phyloP scores from a whole-genome alignment of 805 yeast species.

The Metschnikowia reukaufii region DNA sequence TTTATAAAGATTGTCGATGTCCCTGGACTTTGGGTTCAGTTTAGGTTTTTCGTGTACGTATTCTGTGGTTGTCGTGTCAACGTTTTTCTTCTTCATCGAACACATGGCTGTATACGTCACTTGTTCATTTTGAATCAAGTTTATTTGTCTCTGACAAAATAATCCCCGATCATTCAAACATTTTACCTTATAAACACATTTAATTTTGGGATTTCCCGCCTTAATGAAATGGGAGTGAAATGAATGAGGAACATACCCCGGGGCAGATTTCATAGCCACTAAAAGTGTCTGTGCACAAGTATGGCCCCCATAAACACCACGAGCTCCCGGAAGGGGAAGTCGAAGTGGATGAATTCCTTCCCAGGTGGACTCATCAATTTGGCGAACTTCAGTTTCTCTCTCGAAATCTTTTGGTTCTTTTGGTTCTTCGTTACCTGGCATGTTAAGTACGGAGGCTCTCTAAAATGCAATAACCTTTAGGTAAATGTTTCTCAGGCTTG shows the following conservation, averaged over 20 bases:
- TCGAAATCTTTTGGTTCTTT: slow-evolving; percentile 15
- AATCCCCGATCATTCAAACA: slow-evolving; percentile 53
- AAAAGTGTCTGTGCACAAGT: slow-evolving; percentile 62
- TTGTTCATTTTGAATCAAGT: slow-evolving; percentile 52
- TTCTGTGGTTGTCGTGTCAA: slow-evolving; percentile 8
- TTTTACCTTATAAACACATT: slow-evolving; percentile 54
- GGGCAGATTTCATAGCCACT: slow-evolving; percentile 55
- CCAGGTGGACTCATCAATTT: slow-evolving; percentile 21
- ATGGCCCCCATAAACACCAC: slow-evolving; percentile 74
- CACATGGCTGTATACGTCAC: slow-evolving; percentile 54
- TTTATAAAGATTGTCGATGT: slow-evolving; percentile 26
- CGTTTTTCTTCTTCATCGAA: slow-evolving; percentile 33
- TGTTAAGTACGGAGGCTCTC: neutral
- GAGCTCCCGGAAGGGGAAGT: slow-evolving; percentile 45
- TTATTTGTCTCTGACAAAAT: slow-evolving; percentile 52
- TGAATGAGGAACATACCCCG: slow-evolving; percentile 51
- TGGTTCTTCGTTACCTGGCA: slow-evolving; percentile 7
- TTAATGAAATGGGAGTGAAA: slow-evolving; percentile 61
- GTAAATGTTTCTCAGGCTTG: neutral
- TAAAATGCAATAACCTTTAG: too few species aligned
- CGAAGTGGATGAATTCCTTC: slow-evolving; percentile 36
- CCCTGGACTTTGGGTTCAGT: slow-evolving; percentile 25
- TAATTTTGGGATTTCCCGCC: slow-evolving; percentile 48
- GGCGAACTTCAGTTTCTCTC: slow-evolving; percentile 15
- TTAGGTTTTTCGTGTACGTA: slow-evolving; percentile 19